Conservation (phyloP, 768 basidiomycete genomes). For the Multifurca ochricompacta region DNA sequence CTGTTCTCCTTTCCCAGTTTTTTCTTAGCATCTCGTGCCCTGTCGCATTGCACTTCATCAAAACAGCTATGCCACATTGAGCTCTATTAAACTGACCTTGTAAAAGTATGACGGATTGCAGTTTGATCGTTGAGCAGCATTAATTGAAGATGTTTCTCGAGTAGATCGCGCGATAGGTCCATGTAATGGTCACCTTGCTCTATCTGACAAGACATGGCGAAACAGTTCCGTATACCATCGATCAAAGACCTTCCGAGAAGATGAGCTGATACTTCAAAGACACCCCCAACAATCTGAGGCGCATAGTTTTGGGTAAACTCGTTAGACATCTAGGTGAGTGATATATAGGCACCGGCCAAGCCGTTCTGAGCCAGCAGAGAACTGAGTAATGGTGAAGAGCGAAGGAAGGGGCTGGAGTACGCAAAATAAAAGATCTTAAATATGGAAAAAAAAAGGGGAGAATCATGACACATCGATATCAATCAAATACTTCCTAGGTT, state of each 20-base stretch:
- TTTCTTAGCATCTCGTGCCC: not conserved
- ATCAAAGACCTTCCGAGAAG: not conserved
- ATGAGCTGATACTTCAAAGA: not conserved
- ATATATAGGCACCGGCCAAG: too few relatives aligned
- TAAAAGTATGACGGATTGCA: fast-evolving
- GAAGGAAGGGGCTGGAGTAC: not conserved
- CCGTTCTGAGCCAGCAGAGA: not conserved
- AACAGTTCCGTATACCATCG: not conserved
- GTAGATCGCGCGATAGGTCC: not conserved
- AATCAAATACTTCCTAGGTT: too few relatives aligned
- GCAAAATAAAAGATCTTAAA: not conserved
- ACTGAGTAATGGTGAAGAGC: not conserved
- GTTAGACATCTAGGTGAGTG: not conserved
- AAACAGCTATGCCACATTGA: not conserved
- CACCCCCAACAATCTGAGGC: not conserved
- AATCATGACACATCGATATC: too few relatives aligned
- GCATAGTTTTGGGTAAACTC: not conserved
- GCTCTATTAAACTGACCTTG: not conserved
- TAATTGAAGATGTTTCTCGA: not conserved
- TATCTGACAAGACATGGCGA: not conserved
- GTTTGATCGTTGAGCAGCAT: not conserved
- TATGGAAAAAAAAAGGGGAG: not conserved
- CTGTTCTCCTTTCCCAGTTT: not conserved
- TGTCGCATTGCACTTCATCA: not conserved
- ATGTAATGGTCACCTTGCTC: not conserved